Evolutionary conservation across 768 basidiomycete species (phyloP).

Genomic region (Lactarius pseudohatsudake): DNA sequence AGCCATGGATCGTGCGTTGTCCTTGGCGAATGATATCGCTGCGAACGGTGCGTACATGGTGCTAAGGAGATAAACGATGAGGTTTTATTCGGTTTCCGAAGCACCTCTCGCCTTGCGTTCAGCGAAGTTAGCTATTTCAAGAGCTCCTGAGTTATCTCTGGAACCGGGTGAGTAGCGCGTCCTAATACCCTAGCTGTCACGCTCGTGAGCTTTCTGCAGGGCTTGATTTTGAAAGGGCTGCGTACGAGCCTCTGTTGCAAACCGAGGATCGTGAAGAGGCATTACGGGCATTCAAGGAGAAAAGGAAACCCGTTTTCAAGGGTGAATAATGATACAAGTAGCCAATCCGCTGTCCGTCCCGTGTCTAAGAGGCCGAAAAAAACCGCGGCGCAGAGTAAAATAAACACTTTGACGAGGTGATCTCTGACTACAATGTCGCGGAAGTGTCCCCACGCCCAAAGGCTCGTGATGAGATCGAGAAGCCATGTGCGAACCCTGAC

Average conservation of each 20-base stretch:
- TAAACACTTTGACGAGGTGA: background rate
- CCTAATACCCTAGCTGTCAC: background rate
- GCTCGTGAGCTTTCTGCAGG: conserved; percentile 41
- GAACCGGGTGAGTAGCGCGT: conserved; percentile 58
- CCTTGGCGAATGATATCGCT: conserved; percentile 65
- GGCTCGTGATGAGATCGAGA: conserved; percentile 48
- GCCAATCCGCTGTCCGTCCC: conserved; percentile 7
- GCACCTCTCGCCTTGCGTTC: conserved; percentile 87
- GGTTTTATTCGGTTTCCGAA: conserved; percentile 33
- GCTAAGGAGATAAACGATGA: background rate
- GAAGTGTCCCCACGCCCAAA: conserved; percentile 35
- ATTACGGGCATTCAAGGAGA: conserved; percentile 82
- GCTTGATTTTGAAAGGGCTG: conserved; percentile 88
- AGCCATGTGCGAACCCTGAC: conserved; percentile 51
- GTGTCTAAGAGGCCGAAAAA: background rate
- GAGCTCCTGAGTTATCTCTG: conserved; percentile 73
- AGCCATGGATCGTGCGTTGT: conserved; percentile 69
- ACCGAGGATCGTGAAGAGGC: conserved; percentile 82
- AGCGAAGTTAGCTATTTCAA: conserved; percentile 82
- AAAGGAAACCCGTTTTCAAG: conserved; percentile 73
- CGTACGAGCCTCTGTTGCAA: conserved; percentile 77
- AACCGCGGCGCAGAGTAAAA: background rate
- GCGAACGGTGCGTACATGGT: conserved; percentile 55
- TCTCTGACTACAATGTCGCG: conserved; percentile 1
- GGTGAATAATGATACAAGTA: conserved; percentile 56